Base-by-base conservation (phyloP, 148 eudicot genomes). In the Linanthus parryae region DNA sequence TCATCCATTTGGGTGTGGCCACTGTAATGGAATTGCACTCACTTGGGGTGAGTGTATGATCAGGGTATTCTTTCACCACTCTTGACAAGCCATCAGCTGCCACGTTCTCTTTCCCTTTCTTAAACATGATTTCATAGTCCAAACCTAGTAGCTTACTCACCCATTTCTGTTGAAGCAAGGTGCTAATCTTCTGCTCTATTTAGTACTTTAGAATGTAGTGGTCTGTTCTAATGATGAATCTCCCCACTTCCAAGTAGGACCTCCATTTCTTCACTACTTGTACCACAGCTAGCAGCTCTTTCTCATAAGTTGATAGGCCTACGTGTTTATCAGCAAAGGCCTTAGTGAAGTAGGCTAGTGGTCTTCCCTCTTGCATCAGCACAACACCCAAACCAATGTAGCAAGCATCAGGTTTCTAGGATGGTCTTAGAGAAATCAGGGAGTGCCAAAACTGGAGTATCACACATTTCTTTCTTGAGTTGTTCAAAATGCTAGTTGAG, bases 81-180 rank as follows among this genome's bases (percentile, higher is more conserved):
- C 3, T 2, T 1, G 62, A 64, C 2, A 57, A 26, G 0, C 50
- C 62, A 44, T 64, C 69, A 27, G 62, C 62, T 0, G 35, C 59
- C 4, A 2, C 17, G 19, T 62, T 62, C 2, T 49, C 15, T 0
- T 6, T 31, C 1, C 58, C 44, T 3, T 28, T 7, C 7, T 36
- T 45, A 14, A 56, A 56, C 0, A 0, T 2, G 4, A 48, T 31
- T 0, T 14, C 27, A 45, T 20, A 64, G n/a, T 49, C 41, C n/a
- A 2, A 64, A 16, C 69, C 69, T 5, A 56, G 4, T 1, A 64
- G 25, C 10, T 64, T 64, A 0, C 31, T 2, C 1, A 56, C 1
- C 48, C 56, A 64, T 29, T 40, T 48, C 1, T 48, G 51, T 5
- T 23, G 50, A 0, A 23, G 48, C 0, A 16, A n/a, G 1, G 43